Conservation (phyloP, 345 rosid genomes). For the Eucalyptus pauciflora region DNA sequence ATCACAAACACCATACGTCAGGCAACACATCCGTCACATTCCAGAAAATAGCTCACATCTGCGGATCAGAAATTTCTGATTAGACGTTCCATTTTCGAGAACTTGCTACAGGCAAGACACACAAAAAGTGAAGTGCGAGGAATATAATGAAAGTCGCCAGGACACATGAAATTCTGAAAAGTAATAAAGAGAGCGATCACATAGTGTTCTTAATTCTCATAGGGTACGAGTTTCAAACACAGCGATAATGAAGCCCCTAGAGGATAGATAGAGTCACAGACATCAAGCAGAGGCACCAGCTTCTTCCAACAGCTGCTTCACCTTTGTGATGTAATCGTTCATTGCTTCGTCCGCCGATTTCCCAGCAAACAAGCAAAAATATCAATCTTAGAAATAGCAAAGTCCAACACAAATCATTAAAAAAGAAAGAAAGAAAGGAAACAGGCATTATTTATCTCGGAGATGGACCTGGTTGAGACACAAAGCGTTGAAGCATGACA, state of each 20-base stretch:
- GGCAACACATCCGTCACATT: not conserved
- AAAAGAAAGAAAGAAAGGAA: not conserved
- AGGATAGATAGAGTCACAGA: not conserved
- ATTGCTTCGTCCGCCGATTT: conserved; percentile 8
- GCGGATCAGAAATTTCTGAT: not conserved
- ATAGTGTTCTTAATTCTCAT: not conserved
- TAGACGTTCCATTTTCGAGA: not conserved
- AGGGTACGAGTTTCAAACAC: not conserved
- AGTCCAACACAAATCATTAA: not conserved
- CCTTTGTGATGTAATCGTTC: conserved; percentile 11
- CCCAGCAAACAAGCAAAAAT: not conserved
- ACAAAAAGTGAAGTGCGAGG: not conserved
- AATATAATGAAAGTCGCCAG: not conserved
- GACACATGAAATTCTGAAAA: not conserved
- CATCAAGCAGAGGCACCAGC: not conserved
- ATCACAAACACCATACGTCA: not conserved
- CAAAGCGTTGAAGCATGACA: not conserved
- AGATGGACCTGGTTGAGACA: not conserved
- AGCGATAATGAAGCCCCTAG: not conserved
- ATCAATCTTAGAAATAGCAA: not conserved
- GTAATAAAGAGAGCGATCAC: not conserved
- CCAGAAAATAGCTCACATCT: not conserved
- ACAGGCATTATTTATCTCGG: not conserved
- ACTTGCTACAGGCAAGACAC: not conserved
- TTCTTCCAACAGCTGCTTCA: conserved; percentile 9